Conservation (phyloP, 2,329 filamentous ascomycete genomes). For the Polychaeton citri region DNA sequence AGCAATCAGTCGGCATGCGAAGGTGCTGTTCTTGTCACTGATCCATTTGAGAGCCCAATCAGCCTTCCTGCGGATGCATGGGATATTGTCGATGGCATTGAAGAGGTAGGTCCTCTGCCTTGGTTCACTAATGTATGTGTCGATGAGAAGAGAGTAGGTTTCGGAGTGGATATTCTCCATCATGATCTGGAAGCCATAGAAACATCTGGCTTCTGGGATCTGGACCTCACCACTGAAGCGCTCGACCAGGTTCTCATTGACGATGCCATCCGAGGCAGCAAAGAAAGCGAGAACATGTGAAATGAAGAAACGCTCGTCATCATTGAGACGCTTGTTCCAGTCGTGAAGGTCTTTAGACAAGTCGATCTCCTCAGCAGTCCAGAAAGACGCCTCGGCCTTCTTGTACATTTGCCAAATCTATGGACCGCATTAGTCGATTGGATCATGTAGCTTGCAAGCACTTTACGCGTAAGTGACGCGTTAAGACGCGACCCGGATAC, state of each 20-base stretch:
- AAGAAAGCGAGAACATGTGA: constrained; percentile 99
- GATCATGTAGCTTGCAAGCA: constrained; percentile 18
- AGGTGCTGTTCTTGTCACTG: constrained; percentile 80
- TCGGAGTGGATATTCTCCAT: constrained; percentile 99
- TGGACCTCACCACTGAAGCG: constrained; percentile 96
- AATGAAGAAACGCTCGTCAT: constrained; percentile 96
- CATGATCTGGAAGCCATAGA: constrained; percentile 99
- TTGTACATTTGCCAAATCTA: constrained; percentile 95
- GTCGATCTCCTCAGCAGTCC: constrained; percentile 99
- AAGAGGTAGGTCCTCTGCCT: constrained; percentile 89
- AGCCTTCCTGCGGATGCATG: constrained; percentile 96
- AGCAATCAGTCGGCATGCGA: constrained; percentile 87
- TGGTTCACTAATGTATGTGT: constrained; percentile 98
- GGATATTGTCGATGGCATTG: constrained; percentile 98
- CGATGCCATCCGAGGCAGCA: constrained; percentile 94
- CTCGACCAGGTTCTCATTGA: constrained; percentile 98
- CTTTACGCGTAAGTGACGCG: constrained; percentile 53
- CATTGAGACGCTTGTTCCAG: constrained; percentile 95
- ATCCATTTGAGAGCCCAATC: constrained; percentile 98
- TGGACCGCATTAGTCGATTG: constrained; percentile 24
- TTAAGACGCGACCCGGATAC: constrained; percentile 34
- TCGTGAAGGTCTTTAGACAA: constrained; percentile 97
- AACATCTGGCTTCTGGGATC: constrained; percentile 94
- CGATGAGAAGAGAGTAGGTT: constrained; percentile 97
- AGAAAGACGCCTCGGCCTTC: constrained; percentile 98